phyloP scores from a whole-genome alignment of 768 basidiomycete genomes.

The Jaapia argillacea region DNA sequence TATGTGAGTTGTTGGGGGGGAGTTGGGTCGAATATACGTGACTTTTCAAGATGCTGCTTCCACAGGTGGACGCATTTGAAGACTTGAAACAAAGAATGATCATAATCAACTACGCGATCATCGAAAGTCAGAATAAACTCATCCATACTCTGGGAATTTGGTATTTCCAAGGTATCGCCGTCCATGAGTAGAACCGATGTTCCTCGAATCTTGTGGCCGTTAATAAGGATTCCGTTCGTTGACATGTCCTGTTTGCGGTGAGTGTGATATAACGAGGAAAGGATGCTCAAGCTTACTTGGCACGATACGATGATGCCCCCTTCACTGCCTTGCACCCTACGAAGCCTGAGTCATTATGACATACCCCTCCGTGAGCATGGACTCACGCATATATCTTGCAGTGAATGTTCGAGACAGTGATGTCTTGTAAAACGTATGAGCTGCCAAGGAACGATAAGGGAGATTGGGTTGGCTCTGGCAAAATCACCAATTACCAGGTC shows the following conservation, averaged over 20 bases:
- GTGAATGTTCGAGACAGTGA: conserved; percentile 58
- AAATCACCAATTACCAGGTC: conserved; percentile 35
- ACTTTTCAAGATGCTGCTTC: conserved; percentile 41
- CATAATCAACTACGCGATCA: not conserved
- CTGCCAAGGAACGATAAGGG: conserved; percentile 11
- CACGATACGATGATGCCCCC: conserved; percentile 75
- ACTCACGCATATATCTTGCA: conserved; percentile 76
- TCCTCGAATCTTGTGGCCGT: conserved; percentile 59
- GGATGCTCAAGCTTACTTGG: conserved; percentile 36
- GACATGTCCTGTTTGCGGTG: conserved; percentile 49
- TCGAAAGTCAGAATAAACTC: not conserved
- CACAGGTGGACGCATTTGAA: conserved; percentile 58
- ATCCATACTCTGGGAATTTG: conserved; percentile 47
- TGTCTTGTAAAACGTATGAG: conserved; percentile 55
- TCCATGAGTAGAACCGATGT: conserved; percentile 66
- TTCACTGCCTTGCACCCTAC: conserved; percentile 56
- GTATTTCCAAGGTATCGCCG: conserved; percentile 60
- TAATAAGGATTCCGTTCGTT: conserved; percentile 64
- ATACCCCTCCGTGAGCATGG: not conserved
- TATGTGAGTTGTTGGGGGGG: conserved; percentile 42
- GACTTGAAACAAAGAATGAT: conserved; percentile 18
- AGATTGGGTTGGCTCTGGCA: not conserved
- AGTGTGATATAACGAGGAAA: not conserved
- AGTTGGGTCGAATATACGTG: conserved; percentile 50
- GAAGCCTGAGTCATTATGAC: conserved; percentile 3